phyloP scores from a whole-genome alignment of 2,329 filamentous ascomycete species.

The Aspergillus tubingensis region DNA sequence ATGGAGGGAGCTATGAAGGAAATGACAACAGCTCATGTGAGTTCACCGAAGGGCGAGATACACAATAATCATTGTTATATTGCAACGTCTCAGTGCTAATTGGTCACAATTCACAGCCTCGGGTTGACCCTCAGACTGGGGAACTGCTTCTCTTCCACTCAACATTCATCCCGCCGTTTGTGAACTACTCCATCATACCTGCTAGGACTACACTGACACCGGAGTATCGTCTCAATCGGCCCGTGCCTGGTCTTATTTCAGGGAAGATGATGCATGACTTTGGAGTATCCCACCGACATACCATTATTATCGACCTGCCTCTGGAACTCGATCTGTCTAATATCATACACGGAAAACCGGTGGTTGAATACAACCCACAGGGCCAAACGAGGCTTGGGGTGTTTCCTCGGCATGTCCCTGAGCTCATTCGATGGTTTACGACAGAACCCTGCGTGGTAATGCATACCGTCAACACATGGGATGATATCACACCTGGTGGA shows the following conservation, averaged over 20 bases:
- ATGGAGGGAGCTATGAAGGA: slow-evolving; percentile 37
- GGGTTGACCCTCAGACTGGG: slow-evolving; percentile 64
- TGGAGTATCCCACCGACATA: slow-evolving; percentile 64
- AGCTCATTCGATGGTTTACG: slow-evolving; percentile 65
- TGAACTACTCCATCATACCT: slow-evolving; percentile 65
- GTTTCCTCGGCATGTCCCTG: slow-evolving; percentile 63
- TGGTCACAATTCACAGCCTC: slow-evolving; percentile 49
- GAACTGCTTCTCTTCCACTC: slow-evolving; percentile 70
- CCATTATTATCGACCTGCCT: slow-evolving; percentile 69
- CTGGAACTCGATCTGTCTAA: slow-evolving; percentile 64
- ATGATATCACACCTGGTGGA: slow-evolving; percentile 44
- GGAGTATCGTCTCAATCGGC: slow-evolving; percentile 47
- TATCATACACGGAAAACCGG: slow-evolving; percentile 36
- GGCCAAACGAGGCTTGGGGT: slow-evolving; percentile 65
- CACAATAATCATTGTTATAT: too few relatives aligned
- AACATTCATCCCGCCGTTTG: slow-evolving; percentile 65
- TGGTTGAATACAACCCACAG: slow-evolving; percentile 61
- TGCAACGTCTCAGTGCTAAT: neutral
- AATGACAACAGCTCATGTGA: slow-evolving; percentile 19
- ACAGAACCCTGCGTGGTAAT: slow-evolving; percentile 70
- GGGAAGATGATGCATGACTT: slow-evolving; percentile 79
- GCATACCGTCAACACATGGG: slow-evolving; percentile 72
- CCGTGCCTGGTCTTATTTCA: slow-evolving; percentile 62
- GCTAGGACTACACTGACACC: slow-evolving; percentile 22
- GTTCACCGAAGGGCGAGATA: neutral